These are phyloP conservation scores for Heterobasidion parviporum DNA, from an alignment of 1,284 basidiomycete species.

Conservation along the genomic window DNA sequence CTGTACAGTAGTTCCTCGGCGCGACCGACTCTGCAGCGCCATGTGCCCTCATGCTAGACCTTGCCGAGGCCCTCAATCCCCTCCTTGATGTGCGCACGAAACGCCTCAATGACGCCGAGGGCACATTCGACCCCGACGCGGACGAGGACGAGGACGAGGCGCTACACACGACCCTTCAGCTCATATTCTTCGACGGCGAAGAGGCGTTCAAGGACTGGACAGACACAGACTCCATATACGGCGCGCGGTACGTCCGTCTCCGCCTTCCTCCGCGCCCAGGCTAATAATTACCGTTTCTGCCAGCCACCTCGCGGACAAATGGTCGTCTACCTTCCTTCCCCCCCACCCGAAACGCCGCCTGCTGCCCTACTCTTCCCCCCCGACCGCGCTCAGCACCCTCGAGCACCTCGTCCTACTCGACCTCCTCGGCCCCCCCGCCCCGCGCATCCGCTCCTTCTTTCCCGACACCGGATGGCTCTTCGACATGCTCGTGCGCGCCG, in stretches of 20 bases:
- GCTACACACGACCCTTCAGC: constrained; percentile 78
- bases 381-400: constrained; percentile 69
- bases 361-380: constrained; percentile 30
- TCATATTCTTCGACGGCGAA: constrained; percentile 98
- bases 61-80: constrained; percentile 73
- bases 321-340: constrained; percentile 63
- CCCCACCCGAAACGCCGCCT: constrained; percentile 57
- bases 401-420: constrained; percentile 90
- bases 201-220: constrained; percentile 95
- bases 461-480: constrained; percentile 90
- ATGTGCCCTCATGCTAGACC: constrained; percentile 88
- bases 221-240: constrained; percentile 86
- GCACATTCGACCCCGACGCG: neutral
- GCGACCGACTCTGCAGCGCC: constrained; percentile 97
- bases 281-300: neutral
- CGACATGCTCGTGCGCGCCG: constrained; percentile 61
- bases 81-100: constrained; percentile 59
- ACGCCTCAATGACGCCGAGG: constrained; percentile 42
- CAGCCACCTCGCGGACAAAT: constrained; percentile 81
- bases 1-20: constrained; percentile 73
- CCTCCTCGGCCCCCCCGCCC: constrained; percentile 70
- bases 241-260: constrained; percentile 57
- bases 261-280: neutral
- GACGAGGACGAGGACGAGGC: constrained; percentile 68
- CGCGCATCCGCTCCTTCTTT: constrained; percentile 73